A percentile compares a stretch with the other conserved stretches of the same genome.
phyloP scores from a whole-genome alignment of 352 stramenopile species.

The Pythium phragmitis region DNA sequence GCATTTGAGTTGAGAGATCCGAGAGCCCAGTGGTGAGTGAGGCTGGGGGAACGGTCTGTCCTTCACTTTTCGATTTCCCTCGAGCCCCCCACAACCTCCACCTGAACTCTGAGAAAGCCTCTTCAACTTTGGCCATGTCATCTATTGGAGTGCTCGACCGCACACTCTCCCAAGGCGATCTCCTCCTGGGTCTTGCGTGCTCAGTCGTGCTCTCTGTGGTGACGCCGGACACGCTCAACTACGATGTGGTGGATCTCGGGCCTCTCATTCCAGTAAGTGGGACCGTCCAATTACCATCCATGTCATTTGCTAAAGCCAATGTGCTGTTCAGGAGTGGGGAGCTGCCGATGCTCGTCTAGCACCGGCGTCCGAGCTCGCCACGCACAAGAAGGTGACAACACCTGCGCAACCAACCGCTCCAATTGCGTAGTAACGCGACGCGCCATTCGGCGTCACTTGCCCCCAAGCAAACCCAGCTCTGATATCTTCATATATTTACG shows the following conservation, averaged over 20 bases:
- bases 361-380: not conserved
- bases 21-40: no score
- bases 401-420: not conserved
- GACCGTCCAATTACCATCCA: not conserved
- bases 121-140: not conserved
- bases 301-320: not conserved
- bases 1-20: no score
- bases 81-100: not conserved
- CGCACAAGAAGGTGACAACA: not conserved
- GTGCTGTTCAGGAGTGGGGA: conserved; percentile 8
- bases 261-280: conserved; percentile 7
- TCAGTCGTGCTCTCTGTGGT: conserved; percentile 8
- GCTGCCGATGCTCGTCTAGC: conserved; percentile 2
- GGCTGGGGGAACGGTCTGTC: not conserved
- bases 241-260: conserved; percentile 17
- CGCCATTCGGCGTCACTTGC: no score
- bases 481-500: no score
- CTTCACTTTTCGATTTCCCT: conserved; percentile 5
- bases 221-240: conserved; percentile 12
- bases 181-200: conserved; percentile 1
- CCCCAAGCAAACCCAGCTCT: no score
- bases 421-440: not conserved
- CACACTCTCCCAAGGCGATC: conserved; percentile 7
- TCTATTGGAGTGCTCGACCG: not conserved
- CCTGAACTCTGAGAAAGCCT: no score